Percentiles rank a stretch among this genome's conserved stretches.
Conservation (phyloP, 2,329 filamentous ascomycete species). For the Didymella segeticola region DNA sequence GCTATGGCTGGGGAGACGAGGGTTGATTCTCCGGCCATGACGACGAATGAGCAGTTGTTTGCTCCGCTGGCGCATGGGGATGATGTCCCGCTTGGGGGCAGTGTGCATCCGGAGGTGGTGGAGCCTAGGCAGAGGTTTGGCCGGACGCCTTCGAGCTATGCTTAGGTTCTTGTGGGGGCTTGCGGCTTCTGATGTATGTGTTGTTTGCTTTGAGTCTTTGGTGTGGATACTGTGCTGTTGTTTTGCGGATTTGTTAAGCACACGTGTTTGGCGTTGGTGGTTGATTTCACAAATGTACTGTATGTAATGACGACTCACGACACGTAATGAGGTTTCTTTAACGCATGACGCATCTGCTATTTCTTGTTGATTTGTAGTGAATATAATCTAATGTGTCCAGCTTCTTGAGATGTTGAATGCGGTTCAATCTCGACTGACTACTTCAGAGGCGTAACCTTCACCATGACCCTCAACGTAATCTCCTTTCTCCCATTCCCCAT, state of each 20-base stretch:
- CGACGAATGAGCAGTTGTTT: conserved; percentile 23
- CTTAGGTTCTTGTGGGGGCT: neutral
- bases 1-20: conserved; percentile 12
- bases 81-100: conserved; percentile 22
- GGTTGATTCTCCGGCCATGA: conserved; percentile 22
- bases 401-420: too few species aligned
- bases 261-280: neutral
- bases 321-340: neutral
- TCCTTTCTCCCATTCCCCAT: too few species aligned
- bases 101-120: conserved; percentile 13
- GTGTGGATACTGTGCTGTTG: too few species aligned
- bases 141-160: conserved; percentile 22
- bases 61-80: conserved; percentile 20
- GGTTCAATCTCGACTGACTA: too few species aligned
- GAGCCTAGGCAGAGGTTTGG: conserved; percentile 14
- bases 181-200: neutral
- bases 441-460: too few species aligned
- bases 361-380: neutral
- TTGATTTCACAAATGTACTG: neutral
- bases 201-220: too few species aligned
- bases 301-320: neutral
- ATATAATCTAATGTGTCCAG: too few species aligned
- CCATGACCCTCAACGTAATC: too few species aligned
- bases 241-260: neutral
- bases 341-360: neutral